Base-by-base conservation (phyloP, 2,329 filamentous ascomycete genomes). In the Exophiala sp. region DNA sequence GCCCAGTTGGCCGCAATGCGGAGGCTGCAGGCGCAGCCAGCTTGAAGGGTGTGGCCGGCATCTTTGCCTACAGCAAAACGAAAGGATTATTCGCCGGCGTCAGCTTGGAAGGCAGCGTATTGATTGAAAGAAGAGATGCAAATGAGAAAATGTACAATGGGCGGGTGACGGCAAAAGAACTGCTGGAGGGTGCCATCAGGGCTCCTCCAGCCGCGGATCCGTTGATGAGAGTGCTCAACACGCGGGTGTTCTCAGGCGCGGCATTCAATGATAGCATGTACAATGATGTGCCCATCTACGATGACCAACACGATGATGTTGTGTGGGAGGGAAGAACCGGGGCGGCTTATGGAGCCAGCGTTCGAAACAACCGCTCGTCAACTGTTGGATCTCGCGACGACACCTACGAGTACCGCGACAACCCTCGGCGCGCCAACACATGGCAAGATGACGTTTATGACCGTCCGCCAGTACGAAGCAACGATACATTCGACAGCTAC, bases 51-150 rank as follows among this genome's bases (percentile, higher is more conserved):
- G 85, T 97, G 7, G 86, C 90, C 0, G 93, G 88, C 46, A 84
- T 98, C 43, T 98, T 98, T 74, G 88, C 87, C 63, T 98, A 98
- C 76, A 93, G 86, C 67, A 97, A 96, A 73, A 98, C 93, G 10
- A 97, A 96, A 73, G 93, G 93, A 16, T 73, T 98, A 24, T 98
- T 98, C 62, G 93, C 93, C 3, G 93, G 93, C 65, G 90, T 98
- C 41, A 94, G 87, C 60, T 74, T 98, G 59, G 93, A 98, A 68
- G 93, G 93, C 18, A 91, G 86, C 55, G 89, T 87, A 46, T 84
- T 98, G 58, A 87, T 97, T 57, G 93, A 98, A 73, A 82, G 93
- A 57, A 85, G 89, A 71, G 93, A 98, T 69, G 93, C 93, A 61
- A 98, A 98, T 66, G 86, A 95, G 71, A 95, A 95, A 72, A 79